Conservation (phyloP, 176 grass and related monocot species). For the Musa acuminata region DNA sequence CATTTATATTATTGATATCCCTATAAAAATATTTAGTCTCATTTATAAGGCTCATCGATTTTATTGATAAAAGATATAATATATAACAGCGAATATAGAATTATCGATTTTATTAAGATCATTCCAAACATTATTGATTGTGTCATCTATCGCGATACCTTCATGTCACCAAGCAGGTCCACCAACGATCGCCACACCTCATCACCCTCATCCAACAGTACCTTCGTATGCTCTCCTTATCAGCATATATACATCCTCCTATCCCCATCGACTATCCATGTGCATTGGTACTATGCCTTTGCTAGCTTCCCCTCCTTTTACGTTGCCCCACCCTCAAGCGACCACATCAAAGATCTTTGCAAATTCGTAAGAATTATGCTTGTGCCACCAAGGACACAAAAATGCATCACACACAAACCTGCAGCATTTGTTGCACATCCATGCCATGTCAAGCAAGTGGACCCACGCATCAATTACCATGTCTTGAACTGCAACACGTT, state of each 20-base stretch:
- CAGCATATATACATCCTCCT: constrained; percentile 42
- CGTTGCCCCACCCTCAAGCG: constrained; percentile 15
- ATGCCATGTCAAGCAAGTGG: constrained; percentile 46
- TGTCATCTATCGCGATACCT: not conserved
- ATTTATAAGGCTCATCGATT: no score
- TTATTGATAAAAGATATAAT: no score
- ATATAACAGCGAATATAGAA: no score
- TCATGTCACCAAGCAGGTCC: constrained; percentile 39
- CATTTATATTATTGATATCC: no score
- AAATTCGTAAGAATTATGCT: constrained; percentile 37
- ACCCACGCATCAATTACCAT: constrained; percentile 14
- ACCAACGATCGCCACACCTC: constrained; percentile 27
- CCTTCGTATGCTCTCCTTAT: constrained; percentile 31
- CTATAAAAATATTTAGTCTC: no score
- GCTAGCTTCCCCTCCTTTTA: constrained; percentile 22
- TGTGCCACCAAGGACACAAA: constrained; percentile 45
- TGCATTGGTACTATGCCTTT: constrained; percentile 34
- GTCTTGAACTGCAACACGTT: no score
- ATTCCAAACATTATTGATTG: no score
- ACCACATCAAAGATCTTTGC: constrained; percentile 32
- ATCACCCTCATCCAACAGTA: constrained; percentile 22
- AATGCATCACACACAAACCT: constrained; percentile 41
- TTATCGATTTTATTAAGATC: no score
- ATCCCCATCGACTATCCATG: constrained; percentile 9
- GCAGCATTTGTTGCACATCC: constrained; percentile 53